phyloP scores from a whole-genome alignment of 495 filamentous ascomycete species.

The Trichoderma virens region DNA sequence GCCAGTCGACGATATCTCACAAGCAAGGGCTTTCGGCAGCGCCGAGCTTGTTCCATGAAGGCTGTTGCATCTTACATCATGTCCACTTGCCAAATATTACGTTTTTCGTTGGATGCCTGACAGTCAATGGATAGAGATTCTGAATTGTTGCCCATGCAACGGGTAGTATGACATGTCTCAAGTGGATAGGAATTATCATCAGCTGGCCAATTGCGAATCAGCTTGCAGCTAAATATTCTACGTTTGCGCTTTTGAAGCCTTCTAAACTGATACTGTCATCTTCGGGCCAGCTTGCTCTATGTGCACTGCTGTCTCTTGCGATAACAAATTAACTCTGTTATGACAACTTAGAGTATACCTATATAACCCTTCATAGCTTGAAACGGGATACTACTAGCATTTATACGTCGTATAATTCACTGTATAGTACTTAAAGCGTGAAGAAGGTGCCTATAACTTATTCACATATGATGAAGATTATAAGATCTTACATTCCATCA shows the following conservation, averaged over 20 bases:
- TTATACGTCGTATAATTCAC: not conserved
- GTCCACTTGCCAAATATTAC: not conserved
- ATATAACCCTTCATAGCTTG: not conserved
- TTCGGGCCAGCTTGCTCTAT: not conserved
- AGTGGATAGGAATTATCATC: not conserved
- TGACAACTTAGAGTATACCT: not conserved
- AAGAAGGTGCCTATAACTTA: not conserved
- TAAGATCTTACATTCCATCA: not conserved
- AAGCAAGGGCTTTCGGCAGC: not conserved
- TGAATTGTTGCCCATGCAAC: not conserved
- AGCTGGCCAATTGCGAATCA: not conserved
- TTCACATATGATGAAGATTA: not conserved
- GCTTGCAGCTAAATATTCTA: not conserved
- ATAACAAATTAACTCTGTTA: not conserved
- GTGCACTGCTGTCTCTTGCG: not conserved
- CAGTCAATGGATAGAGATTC: not conserved
- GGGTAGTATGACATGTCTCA: not conserved
- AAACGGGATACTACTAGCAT: not conserved
- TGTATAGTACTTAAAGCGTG: not conserved
- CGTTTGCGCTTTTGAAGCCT: not conserved
- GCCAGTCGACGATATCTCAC: not conserved
- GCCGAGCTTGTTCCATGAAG: not conserved
- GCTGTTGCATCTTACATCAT: not conserved
- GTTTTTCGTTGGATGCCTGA: not conserved
- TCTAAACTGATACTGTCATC: not conserved